These are phyloP conservation scores for Aspergillus costaricaensis DNA, from an alignment of 2,329 filamentous ascomycete species.

Conservation along the genomic window DNA sequence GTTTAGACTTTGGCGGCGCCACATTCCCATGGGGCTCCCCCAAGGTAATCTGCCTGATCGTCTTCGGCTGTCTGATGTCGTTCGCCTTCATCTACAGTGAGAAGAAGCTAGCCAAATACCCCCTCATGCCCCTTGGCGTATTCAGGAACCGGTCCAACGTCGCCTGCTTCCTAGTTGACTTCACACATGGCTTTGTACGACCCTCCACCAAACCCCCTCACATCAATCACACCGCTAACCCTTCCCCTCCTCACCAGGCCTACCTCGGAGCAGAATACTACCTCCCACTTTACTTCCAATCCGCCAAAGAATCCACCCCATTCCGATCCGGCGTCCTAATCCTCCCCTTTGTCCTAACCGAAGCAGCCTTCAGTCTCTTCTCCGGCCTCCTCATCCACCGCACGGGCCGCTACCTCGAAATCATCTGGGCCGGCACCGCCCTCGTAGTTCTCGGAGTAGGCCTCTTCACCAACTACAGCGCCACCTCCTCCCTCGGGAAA, in stretches of 20 bases:
- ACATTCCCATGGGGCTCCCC: constrained; percentile 56
- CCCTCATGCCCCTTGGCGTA: constrained; percentile 67
- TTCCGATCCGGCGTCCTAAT: constrained; percentile 61
- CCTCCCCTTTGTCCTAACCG: constrained; percentile 59
- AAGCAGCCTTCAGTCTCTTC: constrained; percentile 48
- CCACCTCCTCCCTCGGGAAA: constrained; percentile 38
- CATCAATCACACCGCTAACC: background rate
- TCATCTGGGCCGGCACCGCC: constrained; percentile 48
- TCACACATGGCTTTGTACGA: constrained; percentile 49
- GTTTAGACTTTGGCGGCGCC: constrained; percentile 57
- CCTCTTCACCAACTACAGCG: constrained; percentile 47
- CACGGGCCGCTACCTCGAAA: constrained; percentile 52
- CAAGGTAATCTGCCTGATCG: constrained; percentile 57
- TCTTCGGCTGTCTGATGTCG: constrained; percentile 53
- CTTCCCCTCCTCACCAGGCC: constrained; percentile 52
- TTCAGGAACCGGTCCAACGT: constrained; percentile 60
- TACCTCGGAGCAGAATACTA: constrained; percentile 71
- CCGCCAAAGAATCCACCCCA: constrained; percentile 62
- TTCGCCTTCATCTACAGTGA: constrained; percentile 63
- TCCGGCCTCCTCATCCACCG: constrained; percentile 53
- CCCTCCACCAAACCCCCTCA: too few species aligned
- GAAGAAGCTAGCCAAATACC: constrained; percentile 63
- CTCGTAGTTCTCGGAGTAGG: constrained; percentile 51
- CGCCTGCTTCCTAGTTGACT: constrained; percentile 56
- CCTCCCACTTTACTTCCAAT: constrained; percentile 72